These are phyloP conservation scores for Maudiozyma turicensis DNA, from an alignment of 805 yeast species.

Conservation along the genomic window DNA sequence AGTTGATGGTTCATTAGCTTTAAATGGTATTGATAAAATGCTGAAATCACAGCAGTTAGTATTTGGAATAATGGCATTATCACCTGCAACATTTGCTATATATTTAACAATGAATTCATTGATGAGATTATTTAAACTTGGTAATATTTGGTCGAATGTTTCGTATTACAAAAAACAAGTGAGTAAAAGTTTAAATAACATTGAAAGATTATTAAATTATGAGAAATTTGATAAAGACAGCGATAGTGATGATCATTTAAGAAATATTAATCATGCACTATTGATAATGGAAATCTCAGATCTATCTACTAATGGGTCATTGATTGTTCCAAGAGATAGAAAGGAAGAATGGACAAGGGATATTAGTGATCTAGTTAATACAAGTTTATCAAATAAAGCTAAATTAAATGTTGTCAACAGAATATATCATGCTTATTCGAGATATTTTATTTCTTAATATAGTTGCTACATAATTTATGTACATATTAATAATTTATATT, in stretches of 20 bases:
- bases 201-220: slow-evolving; percentile 44
- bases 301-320: slow-evolving; percentile 40
- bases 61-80: slow-evolving; percentile 84
- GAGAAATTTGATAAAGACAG: slow-evolving; percentile 12
- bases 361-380: slow-evolving; percentile 46
- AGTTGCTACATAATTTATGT: too few species aligned
- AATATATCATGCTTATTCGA: slow-evolving; percentile 52
- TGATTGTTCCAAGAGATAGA: slow-evolving; percentile 41
- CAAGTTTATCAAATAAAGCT: slow-evolving; percentile 28
- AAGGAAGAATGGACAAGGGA: slow-evolving; percentile 52
- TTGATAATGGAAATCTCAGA: slow-evolving; percentile 57
- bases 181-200: slow-evolving; percentile 40
- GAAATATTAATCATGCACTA: slow-evolving; percentile 43
- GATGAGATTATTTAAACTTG: slow-evolving; percentile 20
- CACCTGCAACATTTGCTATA: slow-evolving; percentile 61
- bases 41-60: slow-evolving; percentile 87
- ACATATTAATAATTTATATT: too few species aligned
- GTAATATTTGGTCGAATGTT: slow-evolving; percentile 20
- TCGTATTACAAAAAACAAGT: slow-evolving; percentile 16
- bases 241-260: slow-evolving; percentile 9
- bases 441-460: slow-evolving; percentile 7
- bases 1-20: slow-evolving; percentile 87
- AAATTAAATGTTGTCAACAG: slow-evolving; percentile 44
- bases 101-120: slow-evolving; percentile 35
- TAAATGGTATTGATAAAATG: slow-evolving; percentile 82